Evolutionary conservation across 306 rosid genomes (phyloP).

Genomic region (Abrus precatorius): DNA sequence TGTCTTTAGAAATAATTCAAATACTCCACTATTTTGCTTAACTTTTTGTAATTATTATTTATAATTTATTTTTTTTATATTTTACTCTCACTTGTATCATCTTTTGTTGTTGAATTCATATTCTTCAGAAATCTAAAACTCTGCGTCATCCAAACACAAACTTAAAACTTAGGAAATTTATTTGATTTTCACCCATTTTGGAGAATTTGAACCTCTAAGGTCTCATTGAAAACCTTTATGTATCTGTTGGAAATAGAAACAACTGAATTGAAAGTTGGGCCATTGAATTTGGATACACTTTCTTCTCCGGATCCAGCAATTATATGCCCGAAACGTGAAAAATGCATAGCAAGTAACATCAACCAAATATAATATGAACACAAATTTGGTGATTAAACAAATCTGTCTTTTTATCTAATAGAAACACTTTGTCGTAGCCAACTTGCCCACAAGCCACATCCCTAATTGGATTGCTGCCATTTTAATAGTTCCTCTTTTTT

Average conservation of each 20-base stretch:
- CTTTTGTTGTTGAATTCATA: no score
- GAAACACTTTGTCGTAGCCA: background rate
- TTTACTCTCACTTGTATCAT: no score
- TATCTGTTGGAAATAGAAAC: background rate
- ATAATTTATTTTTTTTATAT: no score
- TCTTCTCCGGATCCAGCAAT: background rate
- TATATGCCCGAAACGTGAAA: background rate
- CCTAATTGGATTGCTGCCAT: background rate
- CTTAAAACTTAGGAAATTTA: no score
- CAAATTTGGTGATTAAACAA: background rate
- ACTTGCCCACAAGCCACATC: background rate
- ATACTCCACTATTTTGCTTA: no score
- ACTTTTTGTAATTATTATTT: no score
- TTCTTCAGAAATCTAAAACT: no score
- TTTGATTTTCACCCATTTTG: no score
- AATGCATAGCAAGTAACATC: background rate
- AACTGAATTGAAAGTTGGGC: background rate
- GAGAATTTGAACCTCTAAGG: background rate
- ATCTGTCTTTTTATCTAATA: background rate
- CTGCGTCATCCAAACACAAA: no score
- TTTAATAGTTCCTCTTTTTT: background rate
- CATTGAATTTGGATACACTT: slow-evolving; percentile 8
- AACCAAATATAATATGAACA: background rate
- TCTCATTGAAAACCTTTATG: background rate
- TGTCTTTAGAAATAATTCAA: no score